A percentile compares a stretch with the other conserved stretches of the same genome.
phyloP scores from a whole-genome alignment of 106 monocot species.

The Alisma plantagoaquatica region DNA sequence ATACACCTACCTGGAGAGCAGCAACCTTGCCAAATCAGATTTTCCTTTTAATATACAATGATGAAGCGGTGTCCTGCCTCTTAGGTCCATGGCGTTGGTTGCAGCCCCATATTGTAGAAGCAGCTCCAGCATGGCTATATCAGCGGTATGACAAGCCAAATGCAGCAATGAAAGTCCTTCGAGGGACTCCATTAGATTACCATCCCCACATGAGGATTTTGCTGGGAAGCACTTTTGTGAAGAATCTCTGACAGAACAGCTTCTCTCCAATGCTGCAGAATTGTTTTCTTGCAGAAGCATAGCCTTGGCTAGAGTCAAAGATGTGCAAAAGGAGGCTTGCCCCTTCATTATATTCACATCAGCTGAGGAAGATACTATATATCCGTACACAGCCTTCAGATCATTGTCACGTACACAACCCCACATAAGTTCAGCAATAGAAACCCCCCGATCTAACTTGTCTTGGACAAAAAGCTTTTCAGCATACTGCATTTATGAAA shows the following conservation, averaged over 20 bases:
- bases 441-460: constrained; percentile 19
- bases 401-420: constrained; percentile 56
- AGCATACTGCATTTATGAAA: constrained; percentile 93
- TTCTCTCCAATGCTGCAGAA: constrained; percentile 20
- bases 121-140: constrained; percentile 95
- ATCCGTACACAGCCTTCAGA: constrained; percentile 75
- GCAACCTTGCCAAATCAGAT: constrained; percentile 40
- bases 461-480: constrained; percentile 74
- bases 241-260: constrained; percentile 26
- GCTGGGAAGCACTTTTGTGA: constrained; percentile 18
- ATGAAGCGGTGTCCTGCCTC: constrained; percentile 74
- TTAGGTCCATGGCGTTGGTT: constrained; percentile 51
- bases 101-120: constrained; percentile 93
- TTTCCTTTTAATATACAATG: constrained; percentile 72
- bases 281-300: constrained; percentile 57
- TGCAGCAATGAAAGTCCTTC: constrained; percentile 89
- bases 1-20: constrained; percentile 81
- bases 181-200: constrained; percentile 27
- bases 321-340: constrained; percentile 23
- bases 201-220: constrained; percentile 27
- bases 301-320: constrained; percentile 58
- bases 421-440: constrained; percentile 59
- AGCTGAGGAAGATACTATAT: constrained; percentile 62
- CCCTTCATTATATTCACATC: constrained; percentile 63
- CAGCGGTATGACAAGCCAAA: constrained; percentile 77